A percentile compares a stretch with the other conserved stretches of the same genome.
Evolutionary conservation across 495 filamentous ascomycete species (phyloP).

Genomic region (Cercophora scortea): DNA sequence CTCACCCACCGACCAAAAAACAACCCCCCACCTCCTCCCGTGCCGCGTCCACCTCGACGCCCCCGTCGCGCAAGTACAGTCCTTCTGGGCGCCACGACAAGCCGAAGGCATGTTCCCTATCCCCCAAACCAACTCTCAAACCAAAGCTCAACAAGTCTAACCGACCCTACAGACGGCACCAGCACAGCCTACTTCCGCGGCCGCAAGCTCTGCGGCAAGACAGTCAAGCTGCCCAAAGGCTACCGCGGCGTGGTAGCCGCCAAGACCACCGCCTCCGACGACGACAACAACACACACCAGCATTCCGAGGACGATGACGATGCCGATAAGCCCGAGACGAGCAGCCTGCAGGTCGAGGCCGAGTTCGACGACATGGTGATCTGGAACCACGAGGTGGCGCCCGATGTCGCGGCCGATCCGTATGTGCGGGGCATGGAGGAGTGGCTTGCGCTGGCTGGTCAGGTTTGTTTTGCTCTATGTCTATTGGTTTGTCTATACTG

Average conservation of each 20-base stretch:
- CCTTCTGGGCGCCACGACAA: slow-evolving; percentile 62
- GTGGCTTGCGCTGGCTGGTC: slow-evolving; percentile 72
- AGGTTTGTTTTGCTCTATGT: slow-evolving; percentile 19
- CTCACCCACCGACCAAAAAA: slow-evolving; percentile 24
- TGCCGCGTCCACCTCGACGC: slow-evolving; percentile 79
- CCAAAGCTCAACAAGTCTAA: too few species aligned
- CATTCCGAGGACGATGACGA: slow-evolving; percentile 43
- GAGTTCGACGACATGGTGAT: slow-evolving; percentile 72
- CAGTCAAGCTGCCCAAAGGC: slow-evolving; percentile 60
- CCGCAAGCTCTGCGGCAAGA: slow-evolving; percentile 65
- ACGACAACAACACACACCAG: slow-evolving; percentile 10
- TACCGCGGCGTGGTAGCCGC: slow-evolving; percentile 55
- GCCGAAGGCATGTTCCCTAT: slow-evolving; percentile 17
- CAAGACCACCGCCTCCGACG: slow-evolving; percentile 8
- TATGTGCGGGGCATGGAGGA: slow-evolving; percentile 65
- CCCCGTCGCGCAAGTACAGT: slow-evolving; percentile 50
- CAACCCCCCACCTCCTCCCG: slow-evolving; percentile 73
- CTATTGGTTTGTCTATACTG: background rate
- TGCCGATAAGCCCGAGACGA: slow-evolving; percentile 19
- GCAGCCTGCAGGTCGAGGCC: slow-evolving; percentile 54
- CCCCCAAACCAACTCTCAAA: background rate
- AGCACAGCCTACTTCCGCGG: slow-evolving; percentile 72
- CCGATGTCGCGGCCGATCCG: slow-evolving; percentile 41
- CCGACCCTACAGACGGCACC: slow-evolving; percentile 25
- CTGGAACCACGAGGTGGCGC: slow-evolving; percentile 67